Evolutionary conservation across 768 basidiomycete genomes (phyloP), one percentile per base, ranked within the genome.

Genomic region (Boletus pseudopeckii): DNA sequence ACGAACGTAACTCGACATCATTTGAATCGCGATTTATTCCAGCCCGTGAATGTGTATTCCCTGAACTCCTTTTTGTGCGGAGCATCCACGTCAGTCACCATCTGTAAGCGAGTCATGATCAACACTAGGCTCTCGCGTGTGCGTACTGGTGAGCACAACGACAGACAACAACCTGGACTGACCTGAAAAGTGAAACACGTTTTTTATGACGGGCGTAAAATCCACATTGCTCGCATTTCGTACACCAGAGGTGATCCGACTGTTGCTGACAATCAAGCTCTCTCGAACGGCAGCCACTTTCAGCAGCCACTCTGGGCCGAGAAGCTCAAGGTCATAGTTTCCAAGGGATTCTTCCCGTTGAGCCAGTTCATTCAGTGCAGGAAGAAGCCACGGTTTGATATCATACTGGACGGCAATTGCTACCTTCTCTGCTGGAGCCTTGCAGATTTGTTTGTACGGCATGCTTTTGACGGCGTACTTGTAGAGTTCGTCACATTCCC

Each of bases 371-470:
- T 55, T 44, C 30, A 28, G 28, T 28, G 28, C 28, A 28, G 28
- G 28, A 73, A 71, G 37, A 7, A 74, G 58, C 74, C 77, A 77
- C 5, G 50, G 33, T 11, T 61, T 49, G 14, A 78, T 68, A 17
- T 69, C 62, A 43, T 68, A 68, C 36, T 64, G 54, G 11, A 61
- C 56, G 2, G 71, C 71, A 3, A 76, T 59, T 4, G 46, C 48
- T 33, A 76, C 28, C 28, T 28, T 28, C 60, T 69, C 62, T 18
- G 67, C 56, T 4, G 60, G n/a, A 24, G 36, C 7, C 52, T 45
- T 64, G 41, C 3, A 0, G 11, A 54, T 28, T 11, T 33, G 32
- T 9, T 17, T 14, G 51, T 56, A 66, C 18, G 64, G 55, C 50
- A 79, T 60, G 2, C 58, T 51, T 5, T 65, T 15, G 15, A 74